Base-by-base conservation (phyloP, 202 grass and related monocot genomes). In the Saccharum hybrid region DNA sequence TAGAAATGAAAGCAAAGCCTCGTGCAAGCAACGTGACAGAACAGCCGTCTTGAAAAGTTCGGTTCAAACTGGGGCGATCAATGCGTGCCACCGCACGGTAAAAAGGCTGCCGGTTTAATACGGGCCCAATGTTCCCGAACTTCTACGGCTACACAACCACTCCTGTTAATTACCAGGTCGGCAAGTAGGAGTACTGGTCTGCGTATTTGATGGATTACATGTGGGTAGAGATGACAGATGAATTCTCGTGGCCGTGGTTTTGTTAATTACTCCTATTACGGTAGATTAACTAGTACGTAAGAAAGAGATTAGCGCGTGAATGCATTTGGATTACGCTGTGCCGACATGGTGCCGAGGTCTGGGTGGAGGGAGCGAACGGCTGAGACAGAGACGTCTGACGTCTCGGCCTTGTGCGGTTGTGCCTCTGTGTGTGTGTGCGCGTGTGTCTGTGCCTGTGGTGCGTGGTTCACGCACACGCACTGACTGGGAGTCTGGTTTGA, bases 1-100 rank as follows among this genome's bases (percentile, higher is more conserved):
- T 19, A 13, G n/a, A 5, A 62, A 21, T 3, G 18, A 34, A 21
- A 7, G 16, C 0, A 15, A 16, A 9, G 11, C 22, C 71, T 34
- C 71, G 45, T 52, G 43, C 26, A 1, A 31, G 63, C 63, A 86
- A 86, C 83, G 78, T 82, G 88, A 31, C 67, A 10, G 28, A 83
- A 69, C 63, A 83, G 83, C 79, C 79, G 83, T 69, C 79, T 9
- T 42, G 4, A 37, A 82, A 83, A 54, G 83, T 68, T 70, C 10
- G 48, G 61, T 83, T 90, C 83, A 90, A 63, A 90, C 74, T 28
- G 59, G 48, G 38, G 10, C 0, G 82, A 84, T 59, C 30, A 11
- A 18, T 49, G 54, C n/a, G 8, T 59, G 54, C n/a, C 54, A 36
- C 34, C 31, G 31, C 31, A 26, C 22, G 59, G 59, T 62, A 11